These are phyloP conservation scores for Lactarius indigo DNA, from an alignment of 768 basidiomycete genomes.

Conservation along the genomic window DNA sequence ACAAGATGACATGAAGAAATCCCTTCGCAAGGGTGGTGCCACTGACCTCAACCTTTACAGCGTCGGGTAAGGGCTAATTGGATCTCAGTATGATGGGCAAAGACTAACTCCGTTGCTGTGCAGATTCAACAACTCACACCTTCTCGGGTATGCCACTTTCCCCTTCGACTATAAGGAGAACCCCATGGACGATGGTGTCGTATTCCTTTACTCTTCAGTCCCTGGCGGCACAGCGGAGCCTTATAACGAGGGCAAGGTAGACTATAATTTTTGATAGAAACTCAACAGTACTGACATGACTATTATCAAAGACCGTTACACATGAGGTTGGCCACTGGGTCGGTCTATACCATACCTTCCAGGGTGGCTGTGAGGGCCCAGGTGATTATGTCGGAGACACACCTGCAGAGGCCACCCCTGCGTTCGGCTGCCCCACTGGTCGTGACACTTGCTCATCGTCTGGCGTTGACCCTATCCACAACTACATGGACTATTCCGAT, in stretches of 20 bases:
- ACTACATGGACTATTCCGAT: conserved; percentile 54
- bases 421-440: conserved; percentile 36
- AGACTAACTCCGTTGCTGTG: background rate
- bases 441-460: conserved; percentile 31
- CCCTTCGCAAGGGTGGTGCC: conserved; percentile 41
- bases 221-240: conserved; percentile 41
- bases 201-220: conserved; percentile 34
- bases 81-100: background rate
- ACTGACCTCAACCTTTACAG: conserved; percentile 48
- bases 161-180: conserved; percentile 37
- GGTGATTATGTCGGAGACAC: conserved; percentile 49
- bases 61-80: conserved; percentile 39
- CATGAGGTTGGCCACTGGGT: conserved; percentile 64
- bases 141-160: conserved; percentile 55
- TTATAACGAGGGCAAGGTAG: conserved; percentile 36
- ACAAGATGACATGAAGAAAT: conserved; percentile 48
- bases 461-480: conserved; percentile 44
- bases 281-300: background rate
- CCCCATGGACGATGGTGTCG: conserved; percentile 48
- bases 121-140: conserved; percentile 42
- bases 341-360: conserved; percentile 58
- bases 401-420: conserved; percentile 45
- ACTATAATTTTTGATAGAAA: background rate
- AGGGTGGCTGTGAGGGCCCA: conserved; percentile 42
- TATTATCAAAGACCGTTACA: conserved; percentile 39